Evolutionary conservation across 176 grass and related monocot genomes (phyloP), one percentile per base, ranked within the genome.

Genomic region (Poa pratensis): DNA sequence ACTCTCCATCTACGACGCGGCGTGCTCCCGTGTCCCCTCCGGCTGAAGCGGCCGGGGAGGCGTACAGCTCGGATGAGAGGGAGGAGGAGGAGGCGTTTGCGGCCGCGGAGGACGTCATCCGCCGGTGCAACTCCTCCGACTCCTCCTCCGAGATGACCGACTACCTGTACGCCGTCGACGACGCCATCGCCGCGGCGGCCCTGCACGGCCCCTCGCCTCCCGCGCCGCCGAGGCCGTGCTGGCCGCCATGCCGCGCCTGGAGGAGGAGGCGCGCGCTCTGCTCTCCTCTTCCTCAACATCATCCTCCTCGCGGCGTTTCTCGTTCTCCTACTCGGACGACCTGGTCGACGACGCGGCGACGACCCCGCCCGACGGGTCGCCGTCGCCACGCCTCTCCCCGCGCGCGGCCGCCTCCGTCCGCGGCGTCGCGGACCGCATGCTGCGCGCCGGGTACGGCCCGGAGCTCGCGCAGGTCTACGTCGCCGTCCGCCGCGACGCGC

Each of bases 391-490:
- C 65, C 70, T 95, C 40, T 74, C 52, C 26, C 88, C 85, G 76
- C 51, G 79, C 65, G 68, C 77, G 3, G 46, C 79, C 2, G 68
- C 78, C 23, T 82, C 86, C 79, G 74, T 83, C 45, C 45, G 53
- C 27, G 75, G 68, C 24, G 87, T 95, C 63, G 89, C 92, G 11
- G 30, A 35, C 2, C 88, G 90, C 15, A 93, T 97, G 92, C 64
- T 97, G 70, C 74, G 68, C 30, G 87, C 89, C 62, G 89, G 91
- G 58, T 98, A 95, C 83, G 91, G 87, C 10, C 85, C 82, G 4
- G 95, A 98, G 71, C 88, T 98, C 45, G 88, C 86, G 58, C 91
- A 91, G 86, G 89, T 86, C 12, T 93, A 93, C 86, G 91, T 82
- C 50, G 69, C 80, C 54, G 67, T 81, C 28, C 89, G 95, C 76